These are phyloP conservation scores for Fulvia fulva DNA, from an alignment of 2,329 filamentous ascomycete species.

Conservation along the genomic window DNA sequence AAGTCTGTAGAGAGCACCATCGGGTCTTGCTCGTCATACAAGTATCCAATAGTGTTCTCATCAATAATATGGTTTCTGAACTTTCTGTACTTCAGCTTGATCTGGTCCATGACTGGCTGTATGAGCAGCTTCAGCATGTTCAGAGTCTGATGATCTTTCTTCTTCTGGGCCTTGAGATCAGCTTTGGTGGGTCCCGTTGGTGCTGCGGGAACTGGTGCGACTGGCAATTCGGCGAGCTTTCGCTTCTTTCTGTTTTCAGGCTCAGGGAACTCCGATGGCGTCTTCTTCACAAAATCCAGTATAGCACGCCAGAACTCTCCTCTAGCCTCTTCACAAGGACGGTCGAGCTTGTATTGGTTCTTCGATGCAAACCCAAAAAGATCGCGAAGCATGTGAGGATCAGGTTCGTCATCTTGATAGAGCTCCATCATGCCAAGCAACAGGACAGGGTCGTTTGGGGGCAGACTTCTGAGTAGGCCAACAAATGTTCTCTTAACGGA, in stretches of 20 bases:
- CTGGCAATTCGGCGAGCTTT: slow-evolving; percentile 69
- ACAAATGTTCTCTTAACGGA: slow-evolving; percentile 73
- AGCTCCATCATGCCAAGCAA: slow-evolving; percentile 80
- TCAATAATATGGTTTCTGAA: slow-evolving; percentile 80
- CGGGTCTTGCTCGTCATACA: slow-evolving; percentile 80
- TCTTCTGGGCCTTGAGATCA: slow-evolving; percentile 74
- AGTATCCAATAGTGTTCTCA: slow-evolving; percentile 68
- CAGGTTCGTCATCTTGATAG: slow-evolving; percentile 45
- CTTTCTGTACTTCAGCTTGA: slow-evolving; percentile 83
- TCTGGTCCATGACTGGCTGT: slow-evolving; percentile 95
- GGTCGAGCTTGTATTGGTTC: slow-evolving; percentile 67
- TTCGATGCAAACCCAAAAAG: slow-evolving; percentile 82
- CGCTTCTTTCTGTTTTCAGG: slow-evolving; percentile 82
- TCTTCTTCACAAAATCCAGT: slow-evolving; percentile 70
- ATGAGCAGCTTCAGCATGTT: slow-evolving; percentile 85
- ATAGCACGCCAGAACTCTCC: slow-evolving; percentile 74
- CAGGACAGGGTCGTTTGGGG: slow-evolving; percentile 86
- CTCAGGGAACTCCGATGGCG: slow-evolving; percentile 82
- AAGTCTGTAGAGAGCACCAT: slow-evolving; percentile 59
- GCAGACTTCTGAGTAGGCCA: slow-evolving; percentile 73
- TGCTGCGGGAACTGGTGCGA: slow-evolving; percentile 67
- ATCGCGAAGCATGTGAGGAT: slow-evolving; percentile 62
- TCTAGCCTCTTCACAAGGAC: slow-evolving; percentile 62
- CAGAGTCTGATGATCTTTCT: slow-evolving; percentile 75
- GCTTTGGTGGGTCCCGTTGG: slow-evolving; percentile 63